Percentiles rank a stretch among this genome's conserved stretches.
Evolutionary conservation across 805 yeast species (phyloP).

Genomic region (Nakazawaea anatomiae): DNA sequence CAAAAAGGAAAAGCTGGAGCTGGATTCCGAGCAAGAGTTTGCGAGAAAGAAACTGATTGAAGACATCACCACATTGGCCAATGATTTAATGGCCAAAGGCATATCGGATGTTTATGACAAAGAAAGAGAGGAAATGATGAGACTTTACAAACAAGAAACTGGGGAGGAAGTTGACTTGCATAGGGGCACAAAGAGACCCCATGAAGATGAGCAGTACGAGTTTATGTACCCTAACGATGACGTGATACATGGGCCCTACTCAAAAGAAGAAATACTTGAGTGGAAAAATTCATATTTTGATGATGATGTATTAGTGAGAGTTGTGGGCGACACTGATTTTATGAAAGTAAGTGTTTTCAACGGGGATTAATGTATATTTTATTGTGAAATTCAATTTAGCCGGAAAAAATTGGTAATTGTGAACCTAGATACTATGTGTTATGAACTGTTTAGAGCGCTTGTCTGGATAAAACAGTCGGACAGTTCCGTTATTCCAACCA

Average conservation of each 20-base stretch:
- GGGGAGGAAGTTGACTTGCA: constrained; percentile 28
- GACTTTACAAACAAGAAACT: constrained; percentile 35
- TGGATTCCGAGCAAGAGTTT: constrained; percentile 1
- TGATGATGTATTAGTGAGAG: constrained; percentile 36
- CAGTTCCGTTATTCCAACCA: constrained; percentile 27
- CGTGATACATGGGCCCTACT: constrained; percentile 42
- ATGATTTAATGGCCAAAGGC: constrained; percentile 36
- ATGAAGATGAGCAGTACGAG: constrained; percentile 33
- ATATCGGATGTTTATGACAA: constrained; percentile 42
- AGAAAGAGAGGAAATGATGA: constrained; percentile 49
- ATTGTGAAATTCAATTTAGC: no score
- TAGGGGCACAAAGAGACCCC: constrained; percentile 19
- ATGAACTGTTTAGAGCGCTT: constrained; percentile 5
- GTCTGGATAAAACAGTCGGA: constrained; percentile 8
- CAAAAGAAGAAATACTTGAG: constrained; percentile 47
- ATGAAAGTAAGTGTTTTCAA: constrained; percentile 19
- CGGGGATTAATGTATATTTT: constrained; percentile 13
- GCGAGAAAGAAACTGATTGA: constrained; percentile 24
- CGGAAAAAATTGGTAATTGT: neutral
- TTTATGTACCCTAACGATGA: constrained; percentile 30
- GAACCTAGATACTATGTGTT: neutral
- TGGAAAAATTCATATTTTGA: constrained; percentile 48
- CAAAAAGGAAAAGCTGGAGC: constrained; percentile 11
- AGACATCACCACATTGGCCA: constrained; percentile 43
- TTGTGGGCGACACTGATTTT: constrained; percentile 18